Conservation (phyloP, 179 eudicot genomes). For the Spergularia azorica region DNA sequence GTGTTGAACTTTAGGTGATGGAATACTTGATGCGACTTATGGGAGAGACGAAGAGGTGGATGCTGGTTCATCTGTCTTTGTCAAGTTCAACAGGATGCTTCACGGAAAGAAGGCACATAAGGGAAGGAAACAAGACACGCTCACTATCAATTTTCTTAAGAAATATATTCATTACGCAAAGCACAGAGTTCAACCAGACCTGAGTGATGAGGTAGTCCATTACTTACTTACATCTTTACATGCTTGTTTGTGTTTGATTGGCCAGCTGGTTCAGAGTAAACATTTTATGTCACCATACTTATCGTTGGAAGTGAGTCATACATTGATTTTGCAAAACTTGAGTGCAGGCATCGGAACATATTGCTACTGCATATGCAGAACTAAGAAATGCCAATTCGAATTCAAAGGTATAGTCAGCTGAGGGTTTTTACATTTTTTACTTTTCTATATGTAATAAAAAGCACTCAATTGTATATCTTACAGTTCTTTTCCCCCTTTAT, state of each 20-base stretch:
- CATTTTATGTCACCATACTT: neutral
- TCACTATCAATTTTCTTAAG: constrained; percentile 88
- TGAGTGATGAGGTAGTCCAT: constrained; percentile 84
- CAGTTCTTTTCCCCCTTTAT: neutral
- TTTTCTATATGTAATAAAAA: neutral
- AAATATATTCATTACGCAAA: constrained; percentile 96
- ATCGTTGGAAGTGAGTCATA: neutral
- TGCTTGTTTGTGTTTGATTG: neutral
- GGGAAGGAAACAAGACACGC: constrained; percentile 69
- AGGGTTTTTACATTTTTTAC: too few relatives aligned
- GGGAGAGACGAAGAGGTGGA: constrained; percentile 79
- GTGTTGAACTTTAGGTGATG: constrained; percentile 51
- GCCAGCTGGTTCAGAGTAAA: neutral
- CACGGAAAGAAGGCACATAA: constrained; percentile 74
- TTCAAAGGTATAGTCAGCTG: constrained; percentile 57
- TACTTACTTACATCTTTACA: neutral
- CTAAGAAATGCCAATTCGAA: constrained; percentile 85
- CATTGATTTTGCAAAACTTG: constrained; percentile 23
- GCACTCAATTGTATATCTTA: neutral
- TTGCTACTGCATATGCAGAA: constrained; percentile 97
- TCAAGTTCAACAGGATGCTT: constrained; percentile 82
- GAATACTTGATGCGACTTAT: constrained; percentile 60
- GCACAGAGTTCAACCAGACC: constrained; percentile 90
- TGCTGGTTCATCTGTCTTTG: constrained; percentile 65
- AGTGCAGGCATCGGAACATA: constrained; percentile 86